Conservation (phyloP, 2,329 filamentous ascomycete species). For the Fusarium multiceps region DNA sequence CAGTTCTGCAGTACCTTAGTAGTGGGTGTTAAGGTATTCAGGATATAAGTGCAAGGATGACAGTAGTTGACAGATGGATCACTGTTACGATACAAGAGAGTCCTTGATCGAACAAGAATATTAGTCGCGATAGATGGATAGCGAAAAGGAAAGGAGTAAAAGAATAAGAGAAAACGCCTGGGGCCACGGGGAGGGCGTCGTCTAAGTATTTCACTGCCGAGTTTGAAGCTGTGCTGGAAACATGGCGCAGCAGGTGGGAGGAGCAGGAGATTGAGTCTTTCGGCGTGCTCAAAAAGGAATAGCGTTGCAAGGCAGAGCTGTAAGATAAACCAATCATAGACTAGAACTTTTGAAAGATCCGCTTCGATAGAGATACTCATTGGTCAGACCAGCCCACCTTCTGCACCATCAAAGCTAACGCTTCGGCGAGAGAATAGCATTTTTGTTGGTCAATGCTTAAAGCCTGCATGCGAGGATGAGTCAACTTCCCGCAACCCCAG, state of each 20-base stretch:
- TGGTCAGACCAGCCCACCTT: conserved; percentile 45
- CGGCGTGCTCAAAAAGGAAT: conserved; percentile 57
- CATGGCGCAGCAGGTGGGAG: conserved; percentile 49
- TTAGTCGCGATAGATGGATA: conserved; percentile 6
- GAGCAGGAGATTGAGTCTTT: conserved; percentile 53
- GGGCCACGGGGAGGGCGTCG: conserved; percentile 50
- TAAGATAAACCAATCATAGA: conserved; percentile 45
- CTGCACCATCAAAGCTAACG: conserved; percentile 44
- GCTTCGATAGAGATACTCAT: conserved; percentile 30
- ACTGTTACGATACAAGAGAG: conserved; percentile 6
- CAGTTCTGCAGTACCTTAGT: conserved; percentile 23
- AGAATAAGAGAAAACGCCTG: conserved; percentile 46
- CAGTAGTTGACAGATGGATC: neutral
- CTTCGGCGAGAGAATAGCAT: conserved; percentile 51
- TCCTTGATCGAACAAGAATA: conserved; percentile 14
- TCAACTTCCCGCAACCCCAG: conserved; percentile 48
- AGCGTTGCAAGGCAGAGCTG: conserved; percentile 42
- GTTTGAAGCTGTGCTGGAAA: conserved; percentile 40
- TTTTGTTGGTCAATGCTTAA: conserved; percentile 50
- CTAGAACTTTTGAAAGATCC: conserved; percentile 6
- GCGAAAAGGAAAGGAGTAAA: conserved; percentile 25
- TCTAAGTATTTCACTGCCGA: conserved; percentile 51
- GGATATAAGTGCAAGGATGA: neutral
- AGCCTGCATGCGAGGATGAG: conserved; percentile 45
- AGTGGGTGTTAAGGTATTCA: conserved; percentile 6